phyloP scores from a whole-genome alignment of 2,329 filamentous ascomycete genomes.

The Aureobasidium melanogenum region DNA sequence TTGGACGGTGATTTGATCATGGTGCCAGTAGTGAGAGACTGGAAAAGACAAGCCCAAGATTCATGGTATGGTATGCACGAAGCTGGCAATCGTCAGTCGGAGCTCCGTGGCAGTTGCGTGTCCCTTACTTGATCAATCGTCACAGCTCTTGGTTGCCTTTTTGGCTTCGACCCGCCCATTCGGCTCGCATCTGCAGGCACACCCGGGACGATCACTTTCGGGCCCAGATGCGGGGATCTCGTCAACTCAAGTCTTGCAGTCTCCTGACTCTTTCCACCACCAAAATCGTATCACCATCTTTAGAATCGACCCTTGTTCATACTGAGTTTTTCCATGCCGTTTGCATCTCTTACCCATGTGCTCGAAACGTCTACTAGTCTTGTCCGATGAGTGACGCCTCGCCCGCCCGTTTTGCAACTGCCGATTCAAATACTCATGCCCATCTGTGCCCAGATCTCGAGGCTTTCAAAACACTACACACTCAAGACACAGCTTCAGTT shows the following conservation, averaged over 20 bases:
- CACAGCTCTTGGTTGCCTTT: background rate
- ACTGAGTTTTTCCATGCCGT: background rate
- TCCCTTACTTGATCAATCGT: background rate
- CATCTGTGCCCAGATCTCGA: background rate
- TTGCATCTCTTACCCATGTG: background rate
- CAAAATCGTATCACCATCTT: background rate
- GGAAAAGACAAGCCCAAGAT: background rate
- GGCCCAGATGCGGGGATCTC: background rate
- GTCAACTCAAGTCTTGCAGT: too few species aligned
- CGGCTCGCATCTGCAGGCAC: background rate
- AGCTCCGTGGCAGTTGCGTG: background rate
- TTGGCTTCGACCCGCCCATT: background rate
- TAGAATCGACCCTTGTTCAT: background rate
- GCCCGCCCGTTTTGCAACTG: slow-evolving; percentile 6
- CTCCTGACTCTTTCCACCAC: background rate
- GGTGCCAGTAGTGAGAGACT: background rate
- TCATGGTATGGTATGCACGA: background rate
- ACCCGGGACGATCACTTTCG: background rate
- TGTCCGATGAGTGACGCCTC: background rate
- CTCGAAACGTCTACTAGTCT: slow-evolving; percentile 8
- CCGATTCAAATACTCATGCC: background rate
- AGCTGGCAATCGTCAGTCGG: background rate
- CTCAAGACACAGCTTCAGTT: background rate
- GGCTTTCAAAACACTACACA: background rate
- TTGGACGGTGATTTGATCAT: background rate